phyloP scores from a whole-genome alignment of 2,329 filamentous ascomycete genomes.

The Diaporthe longicolla region DNA sequence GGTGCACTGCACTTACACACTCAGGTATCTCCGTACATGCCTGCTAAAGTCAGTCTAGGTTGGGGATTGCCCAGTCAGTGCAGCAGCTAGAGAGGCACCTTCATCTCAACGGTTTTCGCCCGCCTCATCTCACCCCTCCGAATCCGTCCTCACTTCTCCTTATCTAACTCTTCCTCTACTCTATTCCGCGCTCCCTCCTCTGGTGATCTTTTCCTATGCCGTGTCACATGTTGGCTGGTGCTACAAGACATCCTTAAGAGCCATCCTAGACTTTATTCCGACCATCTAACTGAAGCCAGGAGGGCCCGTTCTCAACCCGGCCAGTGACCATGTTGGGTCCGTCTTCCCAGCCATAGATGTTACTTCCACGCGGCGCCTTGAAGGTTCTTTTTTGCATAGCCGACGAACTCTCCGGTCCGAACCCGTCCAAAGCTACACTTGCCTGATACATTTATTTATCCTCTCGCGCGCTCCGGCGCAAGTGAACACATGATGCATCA shows the following conservation, averaged over 20 bases:
- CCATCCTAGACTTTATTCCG: conserved; percentile 21
- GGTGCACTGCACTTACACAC: conserved; percentile 14
- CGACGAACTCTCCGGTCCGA: background rate
- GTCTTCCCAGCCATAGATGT: background rate
- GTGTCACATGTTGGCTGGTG: conserved; percentile 16
- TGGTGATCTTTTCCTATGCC: background rate
- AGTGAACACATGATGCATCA: conserved; percentile 28
- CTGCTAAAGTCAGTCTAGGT: conserved; percentile 12
- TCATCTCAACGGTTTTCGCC: conserved; percentile 29
- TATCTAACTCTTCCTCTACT: background rate
- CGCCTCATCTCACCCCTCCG: conserved; percentile 3
- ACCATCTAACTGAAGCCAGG: conserved; percentile 2
- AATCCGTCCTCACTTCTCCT: conserved; percentile 14
- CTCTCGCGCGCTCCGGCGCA: background rate
- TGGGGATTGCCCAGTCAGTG: conserved; percentile 15
- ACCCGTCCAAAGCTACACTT: background rate
- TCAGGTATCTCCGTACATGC: background rate
- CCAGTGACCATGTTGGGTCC: conserved; percentile 9
- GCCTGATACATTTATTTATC: background rate
- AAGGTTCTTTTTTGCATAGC: background rate
- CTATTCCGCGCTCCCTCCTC: conserved; percentile 1
- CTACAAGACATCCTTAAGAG: background rate
- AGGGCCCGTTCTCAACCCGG: conserved; percentile 2
- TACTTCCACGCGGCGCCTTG: conserved; percentile 18
- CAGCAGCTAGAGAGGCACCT: conserved; percentile 26